Base-by-base conservation (phyloP, 83 land plant genomes). In the Picea abies region DNA sequence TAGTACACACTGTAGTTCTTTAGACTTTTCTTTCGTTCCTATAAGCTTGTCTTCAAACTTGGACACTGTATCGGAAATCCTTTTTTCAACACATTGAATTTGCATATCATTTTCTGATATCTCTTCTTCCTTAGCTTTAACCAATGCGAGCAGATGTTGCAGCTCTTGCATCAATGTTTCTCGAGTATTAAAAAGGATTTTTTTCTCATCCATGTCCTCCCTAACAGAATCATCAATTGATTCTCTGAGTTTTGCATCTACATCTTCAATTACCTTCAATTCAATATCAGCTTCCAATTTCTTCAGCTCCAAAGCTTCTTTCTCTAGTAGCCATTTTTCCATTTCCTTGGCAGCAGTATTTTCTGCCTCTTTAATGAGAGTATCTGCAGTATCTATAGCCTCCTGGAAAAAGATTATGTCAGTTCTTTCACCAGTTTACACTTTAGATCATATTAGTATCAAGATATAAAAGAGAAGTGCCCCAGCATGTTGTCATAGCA, bases 81-180 rank as follows among this genome's bases (percentile, higher is more conserved):
- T 84, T 76, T 82, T 78, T 35, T 92, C 90, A 60, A 90, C 90
- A 61, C 62, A 82, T 81, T 85, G 49, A 14, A 92, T 92, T 15
- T 83, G 84, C 15, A 63, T 52, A 49, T 87, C 87, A 82, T 84
- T 85, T 71, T 90, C 91, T 29, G 86, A 89, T n/a, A 92, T 89
- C 79, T 92, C 94, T 7, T 79, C 81, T 67, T 92, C 92, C 80
- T 90, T 92, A 20, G 82, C 61, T 78, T 66, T 88, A 41, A 88
- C 94, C 58, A 88, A 81, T 5, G 83, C 88, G 76, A 90, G 85
- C 58, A 92, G 84, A 35, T 88, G 85, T 8, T 89, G 85, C 29
- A 92, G 81, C 82, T 92, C 92, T 49, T 86, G 84, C 5, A 49
- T 81, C 62, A 92, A 81, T 0, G 71, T 52, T 5, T 82, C 88